These are phyloP conservation scores for Claviceps paspali DNA, from an alignment of 2,329 filamentous ascomycete species.

Conservation along the genomic window DNA sequence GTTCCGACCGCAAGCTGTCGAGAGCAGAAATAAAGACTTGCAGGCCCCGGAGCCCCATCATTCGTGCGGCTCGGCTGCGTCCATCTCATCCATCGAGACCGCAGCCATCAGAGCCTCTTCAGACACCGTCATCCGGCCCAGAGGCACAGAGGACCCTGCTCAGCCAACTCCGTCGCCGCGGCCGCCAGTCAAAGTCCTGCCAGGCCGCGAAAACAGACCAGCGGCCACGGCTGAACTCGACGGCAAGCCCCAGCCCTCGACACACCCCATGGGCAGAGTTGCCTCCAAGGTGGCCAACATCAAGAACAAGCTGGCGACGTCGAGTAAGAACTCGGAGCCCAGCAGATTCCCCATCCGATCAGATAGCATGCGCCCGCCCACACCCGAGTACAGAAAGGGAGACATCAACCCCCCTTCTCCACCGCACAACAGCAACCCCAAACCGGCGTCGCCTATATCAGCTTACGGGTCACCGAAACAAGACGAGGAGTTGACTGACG, in stretches of 20 bases:
- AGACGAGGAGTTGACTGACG: neutral
- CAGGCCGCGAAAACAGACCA: constrained; percentile 15
- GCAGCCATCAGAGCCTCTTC: constrained; percentile 2
- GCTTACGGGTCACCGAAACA: constrained; percentile 23
- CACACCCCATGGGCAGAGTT: constrained; percentile 17
- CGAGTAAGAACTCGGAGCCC: neutral
- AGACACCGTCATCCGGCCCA: neutral
- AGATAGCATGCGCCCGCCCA: constrained; percentile 25
- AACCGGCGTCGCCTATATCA: constrained; percentile 29
- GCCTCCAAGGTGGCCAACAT: constrained; percentile 18
- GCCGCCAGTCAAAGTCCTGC: constrained; percentile 11
- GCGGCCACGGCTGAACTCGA: constrained; percentile 8
- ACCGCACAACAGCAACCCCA: constrained; percentile 20
- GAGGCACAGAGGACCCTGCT: too few relatives aligned
- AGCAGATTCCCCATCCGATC: constrained; percentile 2
- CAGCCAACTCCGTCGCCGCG: constrained; percentile 5
- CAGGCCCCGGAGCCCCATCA: constrained; percentile 31
- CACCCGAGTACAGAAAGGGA: constrained; percentile 31
- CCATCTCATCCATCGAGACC: constrained; percentile 9
- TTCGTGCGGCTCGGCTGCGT: constrained; percentile 35
- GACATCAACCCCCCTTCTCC: constrained; percentile 21
- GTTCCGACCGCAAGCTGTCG: constrained; percentile 34
- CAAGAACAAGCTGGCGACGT: constrained; percentile 11
- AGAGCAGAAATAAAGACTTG: constrained; percentile 30
- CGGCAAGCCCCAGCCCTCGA: constrained; percentile 1